Conservation (phyloP, 2,329 filamentous ascomycete genomes). For the Plectosphaerella sp. region DNA sequence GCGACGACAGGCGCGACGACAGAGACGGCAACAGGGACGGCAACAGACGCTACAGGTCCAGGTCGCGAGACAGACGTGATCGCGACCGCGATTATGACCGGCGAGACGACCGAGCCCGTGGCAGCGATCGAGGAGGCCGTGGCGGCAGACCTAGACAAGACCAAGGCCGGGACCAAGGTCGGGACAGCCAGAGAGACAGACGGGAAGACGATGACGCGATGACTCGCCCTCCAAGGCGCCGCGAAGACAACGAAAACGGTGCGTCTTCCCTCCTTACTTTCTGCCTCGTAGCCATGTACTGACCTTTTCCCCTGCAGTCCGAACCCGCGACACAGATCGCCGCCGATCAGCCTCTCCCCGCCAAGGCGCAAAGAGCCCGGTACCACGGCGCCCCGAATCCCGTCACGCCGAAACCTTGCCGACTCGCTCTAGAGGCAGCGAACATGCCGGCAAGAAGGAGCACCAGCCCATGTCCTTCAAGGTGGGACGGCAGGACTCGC, state of each 20-base stretch:
- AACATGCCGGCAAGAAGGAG: constrained; percentile 14
- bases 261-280: not conserved
- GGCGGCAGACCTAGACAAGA: constrained; percentile 29
- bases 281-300: not conserved
- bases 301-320: constrained; percentile 3
- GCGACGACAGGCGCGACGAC: constrained; percentile 21
- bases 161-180: constrained; percentile 10
- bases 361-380: constrained; percentile 14
- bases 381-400: constrained; percentile 7
- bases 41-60: constrained; percentile 24
- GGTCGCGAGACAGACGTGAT: constrained; percentile 27
- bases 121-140: constrained; percentile 27
- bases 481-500: constrained; percentile 25
- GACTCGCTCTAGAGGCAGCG: constrained; percentile 17
- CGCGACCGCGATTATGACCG: constrained; percentile 15
- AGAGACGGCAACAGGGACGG: constrained; percentile 9
- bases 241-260: constrained; percentile 14
- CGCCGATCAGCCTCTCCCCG: constrained; percentile 33
- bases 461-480: constrained; percentile 26
- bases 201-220: constrained; percentile 18
- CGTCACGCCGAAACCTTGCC: constrained; percentile 22
- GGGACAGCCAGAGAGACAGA: not conserved
- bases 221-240: constrained; percentile 14
- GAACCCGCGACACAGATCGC: constrained; percentile 15
- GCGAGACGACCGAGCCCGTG: constrained; percentile 25